A percentile compares a stretch with the other conserved stretches of the same genome.
These are phyloP conservation scores for Calonectria pteridis DNA, from an alignment of 2,329 filamentous ascomycete species.

Conservation along the genomic window DNA sequence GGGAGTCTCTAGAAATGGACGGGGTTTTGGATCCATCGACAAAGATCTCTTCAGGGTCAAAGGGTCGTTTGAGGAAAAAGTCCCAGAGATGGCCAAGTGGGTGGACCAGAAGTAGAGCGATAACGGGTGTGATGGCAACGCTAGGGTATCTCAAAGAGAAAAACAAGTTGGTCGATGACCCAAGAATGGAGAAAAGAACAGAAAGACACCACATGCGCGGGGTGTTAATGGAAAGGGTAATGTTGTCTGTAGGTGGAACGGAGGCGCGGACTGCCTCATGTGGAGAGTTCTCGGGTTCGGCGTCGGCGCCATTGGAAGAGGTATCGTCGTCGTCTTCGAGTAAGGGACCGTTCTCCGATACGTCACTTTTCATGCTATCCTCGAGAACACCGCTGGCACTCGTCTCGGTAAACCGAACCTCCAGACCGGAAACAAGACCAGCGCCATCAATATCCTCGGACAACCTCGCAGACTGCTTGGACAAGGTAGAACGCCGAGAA, in stretches of 20 bases:
- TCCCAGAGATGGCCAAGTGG: slow-evolving; percentile 88
- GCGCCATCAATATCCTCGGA: slow-evolving; percentile 66
- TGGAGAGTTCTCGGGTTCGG: slow-evolving; percentile 74
- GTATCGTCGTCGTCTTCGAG: slow-evolving; percentile 50
- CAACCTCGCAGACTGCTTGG: slow-evolving; percentile 50
- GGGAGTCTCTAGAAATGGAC: slow-evolving; percentile 33
- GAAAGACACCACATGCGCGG: slow-evolving; percentile 89
- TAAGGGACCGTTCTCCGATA: slow-evolving; percentile 51
- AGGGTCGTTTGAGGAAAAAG: slow-evolving; percentile 73
- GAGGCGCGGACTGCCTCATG: slow-evolving; percentile 86
- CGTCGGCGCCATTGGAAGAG: slow-evolving; percentile 58
- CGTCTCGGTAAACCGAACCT: slow-evolving; percentile 65
- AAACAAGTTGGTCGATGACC: slow-evolving; percentile 87
- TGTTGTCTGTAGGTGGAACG: slow-evolving; percentile 81
- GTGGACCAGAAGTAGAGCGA: slow-evolving; percentile 86
- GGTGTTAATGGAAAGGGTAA: slow-evolving; percentile 84
- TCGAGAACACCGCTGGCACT: slow-evolving; percentile 60
- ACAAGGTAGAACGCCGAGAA: slow-evolving; percentile 48
- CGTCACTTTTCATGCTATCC: slow-evolving; percentile 55
- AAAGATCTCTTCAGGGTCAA: slow-evolving; percentile 63
- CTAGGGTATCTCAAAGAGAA: slow-evolving; percentile 92
- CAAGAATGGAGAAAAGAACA: slow-evolving; percentile 83
- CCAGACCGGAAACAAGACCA: slow-evolving; percentile 64
- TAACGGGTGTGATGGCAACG: slow-evolving; percentile 89
- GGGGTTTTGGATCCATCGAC: slow-evolving; percentile 60